Evolutionary conservation across 495 filamentous ascomycete species (phyloP), one percentile per base, ranked within the genome.

Genomic region (Tetracladium marchalianum): DNA sequence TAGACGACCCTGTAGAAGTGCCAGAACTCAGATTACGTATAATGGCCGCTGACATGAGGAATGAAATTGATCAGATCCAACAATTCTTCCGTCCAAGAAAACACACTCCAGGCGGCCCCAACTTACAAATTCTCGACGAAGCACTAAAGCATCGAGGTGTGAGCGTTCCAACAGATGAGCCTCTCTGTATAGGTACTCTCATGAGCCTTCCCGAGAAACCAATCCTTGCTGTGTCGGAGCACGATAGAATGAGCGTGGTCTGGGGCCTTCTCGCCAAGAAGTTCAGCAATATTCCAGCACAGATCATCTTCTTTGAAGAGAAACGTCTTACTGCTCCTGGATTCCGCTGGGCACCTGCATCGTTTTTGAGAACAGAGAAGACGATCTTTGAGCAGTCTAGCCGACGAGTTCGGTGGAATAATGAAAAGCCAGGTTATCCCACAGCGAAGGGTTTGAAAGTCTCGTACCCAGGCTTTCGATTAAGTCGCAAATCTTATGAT

Each of bases 121-220:
- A 41, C 33, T 31, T 48, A 18, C 11, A n/a, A 0, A 18, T 7
- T 16, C 49, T 60, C 8, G 50, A 57, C 31, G 19, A 31, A n/a
- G 48, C 55, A 10, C 50, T 65, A 16, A 35, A 46, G 43, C 59
- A 56, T 48, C 53, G 60, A 33, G 43, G 46, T 33, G 60, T 65
- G 11, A 60, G 54, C 40, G 52, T 60, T 19, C 41, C 60, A 4
- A 56, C 58, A 4, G 62, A 65, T 47, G 62, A 65, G 43, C 37
- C 62, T 2, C 49, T 65, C 13, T 62, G 62, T 49, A 62, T 63
- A 38, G 58, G 53, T 13, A 62, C 58, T 10, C 54, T 65, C 15
- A 39, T 65, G 35, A 43, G 18, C 17, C 47, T 60, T 18, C 43
- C 51, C 16, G 31, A 62, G 5, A 15, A 43, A 1, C 5, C 32